Base-by-base conservation (phyloP, 192 early-diverging fungal species). In the Kappamyces sp. region DNA sequence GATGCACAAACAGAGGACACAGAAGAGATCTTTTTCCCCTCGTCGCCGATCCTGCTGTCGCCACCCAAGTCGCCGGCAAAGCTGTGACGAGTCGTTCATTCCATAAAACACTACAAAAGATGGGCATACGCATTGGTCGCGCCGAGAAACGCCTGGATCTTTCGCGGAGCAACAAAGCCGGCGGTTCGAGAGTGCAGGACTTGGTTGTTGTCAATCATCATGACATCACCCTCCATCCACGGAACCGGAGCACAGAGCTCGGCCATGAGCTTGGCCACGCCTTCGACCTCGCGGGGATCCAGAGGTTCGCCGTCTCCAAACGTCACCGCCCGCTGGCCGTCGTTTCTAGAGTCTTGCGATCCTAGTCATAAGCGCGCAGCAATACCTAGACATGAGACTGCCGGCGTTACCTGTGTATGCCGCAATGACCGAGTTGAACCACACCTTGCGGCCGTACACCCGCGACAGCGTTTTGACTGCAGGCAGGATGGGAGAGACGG, bases 1-100 rank as follows among this genome's bases (percentile, higher is more conserved):
- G 69, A 80, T 6, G 65, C 80, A 9, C 43, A 9, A 44, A 71
- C 84, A 34, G 86, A 92, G 53, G 89, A 91, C 60, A 87, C 85
- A 54, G 76, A 91, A 51, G 86, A 86, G 67, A 74, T 82, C 15
- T 58, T 69, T 40, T 69, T 70, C 1, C 23, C 23, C 23, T 23
- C 23, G 23, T 23, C 23, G 23, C 23, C 23, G 23, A 23, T 23
- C 23, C 23, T 23, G 23, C 23, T 23, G 23, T 23, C 23, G 23
- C 23, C 23, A 23, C 23, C 23, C 23, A 23, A 23, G 23, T 23
- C 23, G 23, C 23, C 23, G 23, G 23, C 23, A 23, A 23, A 23
- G 23, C 23, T 23, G 23, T 23, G 23, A 23, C 23, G 23, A 23
- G 23, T 23, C 23, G 23, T 23, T 23, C 23, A 23, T 23, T 23